Percentiles rank a stretch among this genome's conserved stretches.
These are phyloP conservation scores for Dioszegia aurantiaca DNA, from an alignment of 768 basidiomycete species.

Conservation along the genomic window DNA sequence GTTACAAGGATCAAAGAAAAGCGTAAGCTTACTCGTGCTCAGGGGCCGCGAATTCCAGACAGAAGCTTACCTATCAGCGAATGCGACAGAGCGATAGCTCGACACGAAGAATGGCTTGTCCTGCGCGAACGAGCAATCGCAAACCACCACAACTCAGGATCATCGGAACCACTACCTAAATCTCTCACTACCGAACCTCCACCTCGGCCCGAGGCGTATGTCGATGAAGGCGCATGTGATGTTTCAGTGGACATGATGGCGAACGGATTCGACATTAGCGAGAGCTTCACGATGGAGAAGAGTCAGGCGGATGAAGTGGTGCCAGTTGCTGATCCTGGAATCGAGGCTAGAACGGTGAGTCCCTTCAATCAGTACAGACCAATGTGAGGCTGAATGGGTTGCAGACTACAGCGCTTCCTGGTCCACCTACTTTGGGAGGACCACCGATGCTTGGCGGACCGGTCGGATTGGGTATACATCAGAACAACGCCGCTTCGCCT, in stretches of 20 bases:
- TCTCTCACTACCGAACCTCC: slow-evolving; percentile 71
- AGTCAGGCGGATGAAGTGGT: slow-evolving; percentile 74
- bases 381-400: background rate
- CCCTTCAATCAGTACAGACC: background rate
- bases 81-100: slow-evolving; percentile 74
- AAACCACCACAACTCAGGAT: slow-evolving; percentile 52
- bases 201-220: slow-evolving; percentile 69
- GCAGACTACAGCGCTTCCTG: slow-evolving; percentile 8
- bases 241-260: slow-evolving; percentile 74
- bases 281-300: slow-evolving; percentile 50
- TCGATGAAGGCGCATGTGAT: slow-evolving; percentile 83
- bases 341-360: slow-evolving; percentile 32
- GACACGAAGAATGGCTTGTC: slow-evolving; percentile 86
- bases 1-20: slow-evolving; percentile 84
- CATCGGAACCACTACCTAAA: slow-evolving; percentile 59
- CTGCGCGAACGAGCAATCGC: slow-evolving; percentile 71
- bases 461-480: slow-evolving; percentile 59
- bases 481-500: slow-evolving; percentile 58
- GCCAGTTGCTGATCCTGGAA: slow-evolving; percentile 84
- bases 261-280: slow-evolving; percentile 46
- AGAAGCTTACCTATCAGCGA: slow-evolving; percentile 60
- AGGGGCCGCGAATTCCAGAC: background rate
- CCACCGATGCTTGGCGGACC: slow-evolving; percentile 32
- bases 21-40: slow-evolving; percentile 59
- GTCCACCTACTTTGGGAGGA: slow-evolving; percentile 24